phyloP scores from a whole-genome alignment of 163 green algal genomes.

The Volvox carteri region DNA sequence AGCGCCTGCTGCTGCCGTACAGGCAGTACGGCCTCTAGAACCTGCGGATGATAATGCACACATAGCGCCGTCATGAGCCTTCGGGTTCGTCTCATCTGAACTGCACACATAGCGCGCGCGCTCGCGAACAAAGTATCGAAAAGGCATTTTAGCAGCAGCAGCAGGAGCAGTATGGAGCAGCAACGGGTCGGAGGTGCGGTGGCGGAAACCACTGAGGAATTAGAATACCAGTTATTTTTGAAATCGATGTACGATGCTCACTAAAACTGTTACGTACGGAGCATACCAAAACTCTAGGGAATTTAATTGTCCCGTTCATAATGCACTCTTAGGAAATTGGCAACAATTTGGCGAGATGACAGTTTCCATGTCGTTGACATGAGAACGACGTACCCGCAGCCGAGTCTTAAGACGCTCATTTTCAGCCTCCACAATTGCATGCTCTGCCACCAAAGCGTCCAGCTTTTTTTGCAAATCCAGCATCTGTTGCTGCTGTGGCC shows the following conservation, averaged over 20 bases:
- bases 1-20: slow-evolving; percentile 7
- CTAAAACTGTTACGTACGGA: no score
- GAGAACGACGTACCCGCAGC: slow-evolving; percentile 6
- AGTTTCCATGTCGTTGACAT: not conserved
- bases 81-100: no score
- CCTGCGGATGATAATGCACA: no score
- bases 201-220: not conserved
- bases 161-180: not conserved
- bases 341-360: no score
- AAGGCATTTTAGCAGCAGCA: not conserved
- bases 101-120: no score
- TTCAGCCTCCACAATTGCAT: slow-evolving; percentile 4
- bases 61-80: no score
- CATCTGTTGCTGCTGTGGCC: slow-evolving; percentile 36
- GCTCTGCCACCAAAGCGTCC: slow-evolving; percentile 10
- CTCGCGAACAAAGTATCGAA: no score
- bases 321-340: no score
- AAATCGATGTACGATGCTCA: not conserved
- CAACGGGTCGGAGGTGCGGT: not conserved
- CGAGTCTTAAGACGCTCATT: slow-evolving; percentile 3
- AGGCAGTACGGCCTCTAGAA: slow-evolving; percentile 18
- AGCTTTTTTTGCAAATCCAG: slow-evolving; percentile 37
- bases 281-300: no score
- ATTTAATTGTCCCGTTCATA: no score
- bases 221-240: not conserved